These are phyloP conservation scores for Naematelia encephala DNA, from an alignment of 768 basidiomycete species.

Conservation along the genomic window DNA sequence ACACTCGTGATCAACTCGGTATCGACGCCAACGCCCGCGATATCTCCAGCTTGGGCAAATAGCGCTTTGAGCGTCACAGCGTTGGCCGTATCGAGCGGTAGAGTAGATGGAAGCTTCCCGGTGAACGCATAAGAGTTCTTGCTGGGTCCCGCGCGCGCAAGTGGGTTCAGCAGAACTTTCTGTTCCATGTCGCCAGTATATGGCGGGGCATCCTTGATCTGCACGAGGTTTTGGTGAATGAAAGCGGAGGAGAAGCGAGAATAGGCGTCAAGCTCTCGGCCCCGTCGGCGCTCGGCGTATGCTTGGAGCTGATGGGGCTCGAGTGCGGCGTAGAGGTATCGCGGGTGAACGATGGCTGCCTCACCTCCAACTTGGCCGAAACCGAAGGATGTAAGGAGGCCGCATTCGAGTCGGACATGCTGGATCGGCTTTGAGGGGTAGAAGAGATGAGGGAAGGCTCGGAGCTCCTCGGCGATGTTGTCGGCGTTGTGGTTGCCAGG, in stretches of 20 bases:
- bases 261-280: conserved; percentile 56
- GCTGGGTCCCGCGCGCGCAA: conserved; percentile 75
- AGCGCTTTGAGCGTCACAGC: conserved; percentile 63
- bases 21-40: conserved; percentile 65
- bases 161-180: conserved; percentile 82
- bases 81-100: conserved; percentile 63
- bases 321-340: conserved; percentile 80
- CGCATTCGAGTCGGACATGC: conserved; percentile 72
- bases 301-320: conserved; percentile 70
- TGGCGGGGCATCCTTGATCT: conserved; percentile 89
- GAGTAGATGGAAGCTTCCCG: conserved; percentile 58
- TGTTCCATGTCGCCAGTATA: conserved; percentile 81
- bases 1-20: conserved; percentile 87
- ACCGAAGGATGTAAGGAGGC: conserved; percentile 57
- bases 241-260: conserved; percentile 80
- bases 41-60: conserved; percentile 55
- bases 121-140: conserved; percentile 86
- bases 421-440: conserved; percentile 97
- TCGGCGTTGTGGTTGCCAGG: conserved; percentile 98
- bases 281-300: conserved; percentile 66
- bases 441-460: conserved; percentile 82
- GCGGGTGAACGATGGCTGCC: conserved; percentile 81
- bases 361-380: conserved; percentile 98
- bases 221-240: conserved; percentile 86
- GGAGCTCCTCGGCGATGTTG: conserved; percentile 69